phyloP scores from a whole-genome alignment of 2,329 filamentous ascomycete species.

The Fusarium vanettenii region DNA sequence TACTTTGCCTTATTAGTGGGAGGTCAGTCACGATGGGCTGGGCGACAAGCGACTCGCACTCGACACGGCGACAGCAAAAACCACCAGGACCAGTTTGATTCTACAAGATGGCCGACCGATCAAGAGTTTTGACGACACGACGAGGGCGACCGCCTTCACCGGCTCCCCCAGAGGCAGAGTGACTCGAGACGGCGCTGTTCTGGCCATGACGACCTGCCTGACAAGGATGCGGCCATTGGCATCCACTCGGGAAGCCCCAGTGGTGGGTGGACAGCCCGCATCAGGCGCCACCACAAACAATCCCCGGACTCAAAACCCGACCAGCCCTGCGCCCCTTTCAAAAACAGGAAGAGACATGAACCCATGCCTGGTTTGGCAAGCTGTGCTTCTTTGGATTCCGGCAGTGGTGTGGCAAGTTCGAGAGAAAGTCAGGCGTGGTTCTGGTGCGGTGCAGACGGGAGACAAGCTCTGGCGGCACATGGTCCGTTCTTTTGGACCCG shows the following conservation, averaged over 20 bases:
- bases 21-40: conserved; percentile 1
- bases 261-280: conserved; percentile 45
- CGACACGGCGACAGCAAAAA: conserved; percentile 15
- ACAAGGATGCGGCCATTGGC: conserved; percentile 43
- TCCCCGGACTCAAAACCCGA: conserved; percentile 43
- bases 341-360: conserved; percentile 26
- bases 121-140: conserved; percentile 22
- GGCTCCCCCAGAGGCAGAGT: conserved; percentile 35
- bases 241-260: conserved; percentile 47
- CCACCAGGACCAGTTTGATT: not conserved
- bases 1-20: conserved; percentile 22
- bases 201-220: conserved; percentile 44
- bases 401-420: not conserved
- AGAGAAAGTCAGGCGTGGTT: not conserved
- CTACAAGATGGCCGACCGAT: conserved; percentile 4
- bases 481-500: conserved; percentile 23
- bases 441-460: conserved; percentile 12
- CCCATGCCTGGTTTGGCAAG: conserved; percentile 19
- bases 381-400: conserved; percentile 1
- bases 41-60: conserved; percentile 1
- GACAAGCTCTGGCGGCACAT: conserved; percentile 28
- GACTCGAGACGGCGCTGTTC: conserved; percentile 42
- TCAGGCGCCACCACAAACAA: conserved; percentile 45
- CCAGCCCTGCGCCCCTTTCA: conserved; percentile 39
- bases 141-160: conserved; percentile 32